Conservation (phyloP, 2,329 filamentous ascomycete genomes). For the Penicillium aurantiogriseum region DNA sequence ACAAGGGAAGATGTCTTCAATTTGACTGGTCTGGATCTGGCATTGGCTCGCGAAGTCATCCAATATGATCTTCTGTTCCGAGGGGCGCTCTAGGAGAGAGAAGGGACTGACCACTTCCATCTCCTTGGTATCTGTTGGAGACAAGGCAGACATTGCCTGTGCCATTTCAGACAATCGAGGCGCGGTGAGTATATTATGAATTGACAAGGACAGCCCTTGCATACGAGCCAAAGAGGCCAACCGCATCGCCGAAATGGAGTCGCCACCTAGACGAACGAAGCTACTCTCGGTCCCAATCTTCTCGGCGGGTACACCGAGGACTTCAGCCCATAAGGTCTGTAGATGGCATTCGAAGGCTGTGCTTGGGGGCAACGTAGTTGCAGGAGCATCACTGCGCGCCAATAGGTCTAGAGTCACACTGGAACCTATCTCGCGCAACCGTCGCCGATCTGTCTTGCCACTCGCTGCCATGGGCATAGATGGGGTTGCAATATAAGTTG, state of each 20-base stretch:
- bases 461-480: neutral
- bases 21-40: neutral
- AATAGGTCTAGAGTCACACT: neutral
- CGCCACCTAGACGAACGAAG: neutral
- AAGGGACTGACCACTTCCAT: neutral
- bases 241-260: neutral
- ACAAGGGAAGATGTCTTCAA: neutral
- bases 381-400: neutral
- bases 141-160: neutral
- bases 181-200: neutral
- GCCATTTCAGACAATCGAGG: neutral
- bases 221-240: neutral
- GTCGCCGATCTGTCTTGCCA: neutral
- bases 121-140: neutral
- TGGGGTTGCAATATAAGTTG: neutral
- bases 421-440: neutral
- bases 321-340: neutral
- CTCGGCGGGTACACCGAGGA: neutral
- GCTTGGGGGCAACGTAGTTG: neutral
- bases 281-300: neutral
- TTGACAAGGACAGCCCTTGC: neutral
- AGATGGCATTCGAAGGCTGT: neutral
- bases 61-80: neutral
- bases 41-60: neutral
- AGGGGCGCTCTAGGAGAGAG: neutral